Evolutionary conservation across 2,329 filamentous ascomycete genomes (phyloP), one percentile per base, ranked within the genome.

Genomic region (Aspergillus thermomutatus): DNA sequence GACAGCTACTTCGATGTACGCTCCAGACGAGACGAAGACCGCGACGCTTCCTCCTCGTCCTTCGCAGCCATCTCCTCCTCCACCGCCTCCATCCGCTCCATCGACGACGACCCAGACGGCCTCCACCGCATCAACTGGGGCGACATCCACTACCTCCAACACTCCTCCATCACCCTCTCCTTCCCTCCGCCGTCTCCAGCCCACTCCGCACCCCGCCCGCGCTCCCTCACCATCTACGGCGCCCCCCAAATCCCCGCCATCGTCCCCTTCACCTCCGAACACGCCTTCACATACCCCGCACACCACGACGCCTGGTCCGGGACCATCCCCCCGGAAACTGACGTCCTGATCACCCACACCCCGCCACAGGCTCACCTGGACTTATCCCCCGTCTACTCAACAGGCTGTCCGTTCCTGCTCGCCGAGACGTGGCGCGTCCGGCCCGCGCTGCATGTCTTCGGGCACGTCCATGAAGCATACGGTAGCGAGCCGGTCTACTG

Each of bases 341-440:
- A 96, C 64, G 83, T 96, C 52, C 80, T 96, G 14, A 76, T 96
- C 48, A 95, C 92, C 1, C 92, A 96, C 68, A 86, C 85, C 1
- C 92, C 92, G 27, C 90, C 91, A 1, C 84, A 84, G 70, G 80
- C 85, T 67, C 90, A 96, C 69, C 79, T 87, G 34, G 88, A 80
- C 59, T 62, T 79, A 21, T 76, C 75, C 25, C 74, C 75, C 1
- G 64, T 88, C 63, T 81, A 86, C 51, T 85, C 81, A 2, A 76
- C 91, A 47, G 91, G 90, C 54, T 92, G 89, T 62, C 83, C 86
- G 6, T 82, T 83, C 55, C 80, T 96, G 5, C 80, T 93, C 5
- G 75, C 80, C 14, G 91, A 95, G 67, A 73, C 89, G 19, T 90
- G 88, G 86, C 83, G 88, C 37, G 85, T 91, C 10, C 86, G 84